These are phyloP conservation scores for Sclerotinia spermophila DNA, from an alignment of 2,329 filamentous ascomycete genomes.

Conservation along the genomic window DNA sequence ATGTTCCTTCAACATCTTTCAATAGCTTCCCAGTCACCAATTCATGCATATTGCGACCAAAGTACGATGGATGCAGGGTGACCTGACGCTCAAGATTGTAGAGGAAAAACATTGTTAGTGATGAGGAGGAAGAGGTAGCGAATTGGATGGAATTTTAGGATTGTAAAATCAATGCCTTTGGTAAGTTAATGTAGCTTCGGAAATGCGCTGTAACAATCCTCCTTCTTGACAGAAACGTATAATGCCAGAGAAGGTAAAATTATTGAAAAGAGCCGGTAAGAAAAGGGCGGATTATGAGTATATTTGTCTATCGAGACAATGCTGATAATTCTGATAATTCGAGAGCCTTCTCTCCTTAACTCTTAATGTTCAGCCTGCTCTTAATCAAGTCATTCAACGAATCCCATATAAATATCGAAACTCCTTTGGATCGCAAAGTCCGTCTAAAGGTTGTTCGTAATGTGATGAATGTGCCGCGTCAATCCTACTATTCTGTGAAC, in stretches of 20 bases:
- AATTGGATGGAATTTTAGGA: neutral
- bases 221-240: neutral
- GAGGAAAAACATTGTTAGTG: conserved; percentile 82
- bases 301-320: conserved; percentile 3
- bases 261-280: neutral
- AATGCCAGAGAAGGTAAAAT: neutral
- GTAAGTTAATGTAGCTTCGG: neutral
- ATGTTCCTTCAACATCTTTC: conserved; percentile 91
- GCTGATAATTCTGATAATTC: neutral
- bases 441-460: neutral
- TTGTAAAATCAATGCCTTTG: conserved; percentile 5
- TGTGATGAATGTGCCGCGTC: neutral
- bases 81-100: conserved; percentile 95
- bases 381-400: neutral
- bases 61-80: conserved; percentile 94
- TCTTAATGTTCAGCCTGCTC: conserved; percentile 1
- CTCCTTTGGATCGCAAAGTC: conserved; percentile 4
- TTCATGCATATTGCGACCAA: conserved; percentile 88
- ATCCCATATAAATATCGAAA: conserved; percentile 13
- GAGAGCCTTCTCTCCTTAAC: neutral
- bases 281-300: neutral
- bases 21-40: conserved; percentile 86
- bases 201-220: neutral
- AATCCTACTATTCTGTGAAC: conserved; percentile 6
- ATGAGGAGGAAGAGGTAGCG: neutral